Conservation (phyloP, 192 early-diverging fungal genomes). For the Fimicolochytrium jonesii region DNA sequence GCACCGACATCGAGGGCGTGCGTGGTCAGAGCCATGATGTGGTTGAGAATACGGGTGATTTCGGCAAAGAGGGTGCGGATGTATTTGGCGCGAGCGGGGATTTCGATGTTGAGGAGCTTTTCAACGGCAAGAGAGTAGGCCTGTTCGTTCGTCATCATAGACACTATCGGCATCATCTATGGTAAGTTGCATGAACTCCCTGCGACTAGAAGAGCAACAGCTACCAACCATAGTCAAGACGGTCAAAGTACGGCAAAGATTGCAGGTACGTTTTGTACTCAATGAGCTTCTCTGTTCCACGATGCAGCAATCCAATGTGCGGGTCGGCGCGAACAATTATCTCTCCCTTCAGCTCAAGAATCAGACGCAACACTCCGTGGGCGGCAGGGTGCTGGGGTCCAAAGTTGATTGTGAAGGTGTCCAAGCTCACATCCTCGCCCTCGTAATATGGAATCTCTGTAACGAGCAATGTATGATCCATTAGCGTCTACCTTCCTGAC, state of each 20-base stretch:
- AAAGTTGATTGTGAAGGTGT: constrained; percentile 97
- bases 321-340: constrained; percentile 91
- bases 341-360: constrained; percentile 91
- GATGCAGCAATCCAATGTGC: constrained; percentile 94
- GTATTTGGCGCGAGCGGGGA: constrained; percentile 86
- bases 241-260: constrained; percentile 97
- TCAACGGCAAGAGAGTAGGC: constrained; percentile 96
- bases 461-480: background rate
- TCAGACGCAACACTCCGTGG: constrained; percentile 91
- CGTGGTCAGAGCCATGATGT: constrained; percentile 95
- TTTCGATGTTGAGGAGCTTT: constrained; percentile 96
- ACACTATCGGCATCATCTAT: constrained; percentile 43
- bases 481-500: no score
- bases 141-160: constrained; percentile 99
- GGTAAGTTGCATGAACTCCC: background rate
- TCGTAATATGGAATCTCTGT: constrained; percentile 42
- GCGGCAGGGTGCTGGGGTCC: constrained; percentile 99
- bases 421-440: constrained; percentile 47
- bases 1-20: constrained; percentile 98
- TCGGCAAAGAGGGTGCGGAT: constrained; percentile 97
- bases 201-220: background rate
- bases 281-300: constrained; percentile 98
- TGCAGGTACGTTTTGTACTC: constrained; percentile 99
- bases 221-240: constrained; percentile 76
- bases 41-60: constrained; percentile 96